Evolutionary conservation across 768 basidiomycete genomes (phyloP), one percentile per base, ranked within the genome.

Genomic region (Lentinula detonsa): DNA sequence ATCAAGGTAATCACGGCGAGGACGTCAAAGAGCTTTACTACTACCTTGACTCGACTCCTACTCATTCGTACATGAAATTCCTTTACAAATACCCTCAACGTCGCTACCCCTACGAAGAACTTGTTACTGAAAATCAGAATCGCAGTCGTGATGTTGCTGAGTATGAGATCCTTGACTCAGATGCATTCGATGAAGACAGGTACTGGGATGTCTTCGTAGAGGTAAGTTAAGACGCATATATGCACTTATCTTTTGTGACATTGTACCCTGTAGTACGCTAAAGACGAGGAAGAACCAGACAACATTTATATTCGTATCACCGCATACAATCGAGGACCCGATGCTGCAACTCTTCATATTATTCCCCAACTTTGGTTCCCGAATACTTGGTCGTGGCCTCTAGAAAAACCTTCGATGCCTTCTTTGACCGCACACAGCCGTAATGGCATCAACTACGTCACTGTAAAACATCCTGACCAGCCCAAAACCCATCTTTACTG

Each of bases 141-240:
- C 82, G 97, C 51, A 84, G 83, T 66, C 83, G 97, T 50, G 87
- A 97, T 61, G 94, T 94, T 13, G 76, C 83, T 60, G 97, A 99
- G 73, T 98, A 85, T 69, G 97, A 99, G 74, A 87, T 98, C 67
- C 74, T 96, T 72, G 95, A 98, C 71, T 93, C 93, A 0, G 93
- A 93, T 62, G 83, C 80, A 1, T 97, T 98, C 68, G 91, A 95
- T 62, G 91, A 92, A 35, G 89, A 98, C 72, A 80, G 89, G 9
- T 99, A 99, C 73, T 99, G 97, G 97, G 97, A 99, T 71, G 86
- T 99, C 40, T 99, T 98, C 67, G 87, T 98, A 59, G 96, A 99
- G 86, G 95, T 93, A 61, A 54, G 86, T 75, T 3, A 37, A 39
- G 7, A 57, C 55, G 37, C 37, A 43, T 56, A 37, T 16, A 23